Percentiles rank a stretch among this genome's conserved stretches.
These are phyloP conservation scores for Colletotrichum euphorbiae DNA, from an alignment of 2,329 filamentous ascomycete genomes.

Conservation along the genomic window DNA sequence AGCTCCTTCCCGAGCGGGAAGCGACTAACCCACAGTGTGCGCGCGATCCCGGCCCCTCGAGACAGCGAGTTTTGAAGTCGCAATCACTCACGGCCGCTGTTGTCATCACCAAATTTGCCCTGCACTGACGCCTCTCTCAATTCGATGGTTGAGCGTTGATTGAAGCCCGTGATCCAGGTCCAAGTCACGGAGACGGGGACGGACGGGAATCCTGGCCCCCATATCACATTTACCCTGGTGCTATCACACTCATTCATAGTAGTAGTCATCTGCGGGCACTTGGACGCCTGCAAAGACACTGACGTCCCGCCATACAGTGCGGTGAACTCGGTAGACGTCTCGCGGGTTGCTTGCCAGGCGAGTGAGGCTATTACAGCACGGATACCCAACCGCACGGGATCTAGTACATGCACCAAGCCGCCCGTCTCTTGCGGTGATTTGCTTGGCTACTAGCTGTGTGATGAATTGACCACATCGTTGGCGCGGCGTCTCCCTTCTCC, in stretches of 20 bases:
- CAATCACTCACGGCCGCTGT: constrained; percentile 8
- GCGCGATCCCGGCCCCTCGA: not conserved
- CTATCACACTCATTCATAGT: not conserved
- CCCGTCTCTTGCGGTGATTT: not conserved
- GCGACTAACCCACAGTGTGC: not conserved
- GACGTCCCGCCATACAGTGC: constrained; percentile 13
- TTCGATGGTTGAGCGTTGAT: not conserved
- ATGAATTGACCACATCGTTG: not conserved
- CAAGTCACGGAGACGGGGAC: not conserved
- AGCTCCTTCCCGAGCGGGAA: constrained; percentile 10
- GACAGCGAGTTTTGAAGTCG: not conserved
- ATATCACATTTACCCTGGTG: not conserved
- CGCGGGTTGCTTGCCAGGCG: not conserved
- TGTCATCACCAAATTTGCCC: not conserved
- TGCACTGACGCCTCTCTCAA: not conserved
- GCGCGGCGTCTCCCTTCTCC: not conserved
- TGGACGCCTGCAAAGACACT: constrained; percentile 14
- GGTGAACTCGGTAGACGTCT: not conserved
- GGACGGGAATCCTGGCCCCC: not conserved
- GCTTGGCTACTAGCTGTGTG: not conserved
- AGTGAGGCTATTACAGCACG: constrained; percentile 14
- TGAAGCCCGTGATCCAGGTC: not conserved
- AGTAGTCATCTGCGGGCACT: constrained; percentile 27
- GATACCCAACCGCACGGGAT: constrained; percentile 3
- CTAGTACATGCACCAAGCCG: not conserved